Evolutionary conservation across 192 early-diverging fungal species (phyloP).

Genomic region (Coemansia guatemalensis): DNA sequence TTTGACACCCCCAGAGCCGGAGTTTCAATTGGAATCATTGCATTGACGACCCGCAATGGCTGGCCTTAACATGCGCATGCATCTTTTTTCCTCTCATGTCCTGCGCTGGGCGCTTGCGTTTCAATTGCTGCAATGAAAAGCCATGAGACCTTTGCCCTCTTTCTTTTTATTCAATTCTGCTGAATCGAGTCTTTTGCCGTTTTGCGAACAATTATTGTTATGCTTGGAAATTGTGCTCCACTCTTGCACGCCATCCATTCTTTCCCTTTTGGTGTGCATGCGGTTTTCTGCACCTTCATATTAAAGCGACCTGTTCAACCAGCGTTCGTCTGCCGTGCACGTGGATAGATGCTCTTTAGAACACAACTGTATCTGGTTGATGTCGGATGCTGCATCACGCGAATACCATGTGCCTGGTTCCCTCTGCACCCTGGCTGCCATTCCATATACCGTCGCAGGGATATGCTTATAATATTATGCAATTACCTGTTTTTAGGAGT

Average conservation of each 20-base stretch:
- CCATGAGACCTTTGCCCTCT: background rate
- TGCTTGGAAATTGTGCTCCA: background rate
- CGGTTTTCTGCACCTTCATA: background rate
- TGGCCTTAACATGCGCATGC: background rate
- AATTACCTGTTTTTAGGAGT: background rate
- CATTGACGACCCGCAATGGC: background rate
- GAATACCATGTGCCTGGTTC: background rate
- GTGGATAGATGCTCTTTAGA: background rate
- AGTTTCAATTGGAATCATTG: background rate
- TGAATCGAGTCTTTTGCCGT: background rate
- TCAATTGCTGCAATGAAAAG: background rate
- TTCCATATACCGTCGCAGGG: background rate
- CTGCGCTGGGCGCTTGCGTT: background rate
- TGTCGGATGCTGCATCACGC: background rate
- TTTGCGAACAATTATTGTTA: background rate
- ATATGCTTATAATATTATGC: background rate
- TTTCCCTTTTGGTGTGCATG: background rate
- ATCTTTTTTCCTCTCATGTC: background rate
- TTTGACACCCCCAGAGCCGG: background rate
- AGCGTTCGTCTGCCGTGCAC: background rate
- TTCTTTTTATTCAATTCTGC: no score
- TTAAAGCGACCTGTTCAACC: background rate
- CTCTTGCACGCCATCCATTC: background rate
- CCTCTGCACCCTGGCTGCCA: background rate
- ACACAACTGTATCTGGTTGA: background rate